Conservation (phyloP, 169 alveolate species). For the Babesia gibsoni region DNA sequence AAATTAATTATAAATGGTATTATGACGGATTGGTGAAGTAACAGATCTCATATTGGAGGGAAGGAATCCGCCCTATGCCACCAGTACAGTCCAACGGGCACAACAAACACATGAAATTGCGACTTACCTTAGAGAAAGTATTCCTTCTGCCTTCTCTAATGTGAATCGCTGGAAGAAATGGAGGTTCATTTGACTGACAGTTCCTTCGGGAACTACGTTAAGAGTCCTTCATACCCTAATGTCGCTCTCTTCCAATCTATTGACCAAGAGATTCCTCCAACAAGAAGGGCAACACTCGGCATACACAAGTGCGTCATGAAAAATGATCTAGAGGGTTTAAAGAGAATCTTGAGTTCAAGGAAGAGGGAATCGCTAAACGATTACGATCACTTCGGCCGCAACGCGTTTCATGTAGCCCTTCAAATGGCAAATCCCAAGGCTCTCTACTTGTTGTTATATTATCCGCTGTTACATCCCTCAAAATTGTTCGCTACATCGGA, state of each 20-base stretch:
- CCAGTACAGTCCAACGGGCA: not conserved
- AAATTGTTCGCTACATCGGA: slow-evolving; percentile 52
- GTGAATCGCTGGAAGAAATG: not conserved
- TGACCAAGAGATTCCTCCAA: slow-evolving; percentile 1
- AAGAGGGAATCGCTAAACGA: slow-evolving; percentile 58
- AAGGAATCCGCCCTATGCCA: not conserved
- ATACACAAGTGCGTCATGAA: slow-evolving; percentile 41
- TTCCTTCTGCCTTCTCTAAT: not conserved
- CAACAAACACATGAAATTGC: not conserved
- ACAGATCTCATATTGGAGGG: not conserved
- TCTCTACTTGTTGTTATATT: slow-evolving; percentile 43
- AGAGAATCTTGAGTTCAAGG: slow-evolving; percentile 39
- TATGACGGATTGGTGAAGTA: no score
- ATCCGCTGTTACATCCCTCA: slow-evolving; percentile 55
- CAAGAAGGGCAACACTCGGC: not conserved
- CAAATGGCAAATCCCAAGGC: slow-evolving; percentile 63
- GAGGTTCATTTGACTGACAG: not conserved
- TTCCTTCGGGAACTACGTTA: no score
- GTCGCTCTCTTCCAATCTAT: not conserved
- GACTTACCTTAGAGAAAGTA: not conserved
- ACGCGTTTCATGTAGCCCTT: slow-evolving; percentile 56
- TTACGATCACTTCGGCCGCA: slow-evolving; percentile 61
- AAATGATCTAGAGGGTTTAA: slow-evolving; percentile 42
- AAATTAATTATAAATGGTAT: no score
- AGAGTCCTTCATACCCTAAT: not conserved